Conservation (phyloP, 257 asterid species). For the Echium plantagineum region DNA sequence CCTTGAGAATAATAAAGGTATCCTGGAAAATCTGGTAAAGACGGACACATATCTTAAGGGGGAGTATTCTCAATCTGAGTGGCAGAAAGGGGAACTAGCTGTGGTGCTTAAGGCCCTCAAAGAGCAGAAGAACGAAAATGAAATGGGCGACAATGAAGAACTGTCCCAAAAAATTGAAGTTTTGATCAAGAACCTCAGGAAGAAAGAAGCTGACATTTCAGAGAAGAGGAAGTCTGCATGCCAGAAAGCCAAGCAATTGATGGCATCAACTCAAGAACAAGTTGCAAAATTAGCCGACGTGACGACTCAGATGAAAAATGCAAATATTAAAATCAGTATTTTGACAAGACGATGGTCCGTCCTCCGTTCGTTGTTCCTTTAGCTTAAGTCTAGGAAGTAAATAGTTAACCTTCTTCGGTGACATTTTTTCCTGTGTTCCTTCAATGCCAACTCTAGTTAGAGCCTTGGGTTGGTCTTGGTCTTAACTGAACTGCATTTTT, state of each 20-base stretch:
- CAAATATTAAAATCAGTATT: slow-evolving; percentile 2
- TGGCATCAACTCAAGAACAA: slow-evolving; percentile 8
- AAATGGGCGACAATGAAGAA: not conserved
- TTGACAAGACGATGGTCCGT: slow-evolving; percentile 5
- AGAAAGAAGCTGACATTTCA: slow-evolving; percentile 1
- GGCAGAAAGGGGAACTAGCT: slow-evolving; percentile 3
- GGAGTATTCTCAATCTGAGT: not conserved
- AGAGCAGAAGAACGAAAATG: not conserved
- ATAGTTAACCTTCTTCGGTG: too few relatives aligned
- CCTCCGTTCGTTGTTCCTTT: not conserved
- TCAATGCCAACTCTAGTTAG: too few relatives aligned
- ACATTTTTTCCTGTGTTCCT: too few relatives aligned
- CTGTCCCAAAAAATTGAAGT: not conserved
- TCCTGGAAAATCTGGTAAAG: not conserved
- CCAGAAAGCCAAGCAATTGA: slow-evolving; percentile 1
- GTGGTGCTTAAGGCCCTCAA: not conserved
- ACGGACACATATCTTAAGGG: not conserved
- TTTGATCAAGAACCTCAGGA: not conserved
- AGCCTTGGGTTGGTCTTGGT: too few relatives aligned
- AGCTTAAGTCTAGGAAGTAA: not conserved
- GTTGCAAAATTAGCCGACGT: slow-evolving; percentile 1
- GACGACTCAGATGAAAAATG: not conserved
- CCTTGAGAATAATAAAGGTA: slow-evolving; percentile 2
- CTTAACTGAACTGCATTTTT: too few relatives aligned
- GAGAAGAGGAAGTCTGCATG: slow-evolving; percentile 5